These are phyloP conservation scores for Aspergillus tamarii DNA, from an alignment of 2,329 filamentous ascomycete species.

Conservation along the genomic window DNA sequence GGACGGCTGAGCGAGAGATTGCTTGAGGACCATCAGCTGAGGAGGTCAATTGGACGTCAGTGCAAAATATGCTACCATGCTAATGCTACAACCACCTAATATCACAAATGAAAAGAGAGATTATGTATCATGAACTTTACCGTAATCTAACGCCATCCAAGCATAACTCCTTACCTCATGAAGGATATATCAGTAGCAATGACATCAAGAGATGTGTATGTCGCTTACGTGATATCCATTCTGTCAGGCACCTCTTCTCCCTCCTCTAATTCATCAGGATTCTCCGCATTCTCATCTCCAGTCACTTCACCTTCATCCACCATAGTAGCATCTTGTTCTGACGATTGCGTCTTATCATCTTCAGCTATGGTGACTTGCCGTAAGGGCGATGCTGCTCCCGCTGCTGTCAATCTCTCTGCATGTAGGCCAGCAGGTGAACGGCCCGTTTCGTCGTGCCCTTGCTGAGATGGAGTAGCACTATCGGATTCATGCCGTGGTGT, in stretches of 20 bases:
- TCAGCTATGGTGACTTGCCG: constrained; percentile 38
- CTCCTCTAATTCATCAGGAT: constrained; percentile 50
- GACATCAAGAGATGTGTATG: neutral
- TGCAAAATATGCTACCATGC: constrained; percentile 2
- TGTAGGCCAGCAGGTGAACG: constrained; percentile 30
- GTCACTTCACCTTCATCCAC: constrained; percentile 53
- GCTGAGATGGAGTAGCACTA: constrained; percentile 38
- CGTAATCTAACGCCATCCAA: constrained; percentile 26
- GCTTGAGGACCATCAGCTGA: constrained; percentile 27
- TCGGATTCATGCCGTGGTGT: constrained; percentile 57
- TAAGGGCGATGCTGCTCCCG: constrained; percentile 41
- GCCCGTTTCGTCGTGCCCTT: constrained; percentile 36
- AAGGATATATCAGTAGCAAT: constrained; percentile 21
- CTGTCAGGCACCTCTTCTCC: constrained; percentile 59
- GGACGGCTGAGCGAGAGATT: constrained; percentile 43
- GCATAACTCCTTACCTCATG: constrained; percentile 33
- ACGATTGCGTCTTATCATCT: constrained; percentile 42
- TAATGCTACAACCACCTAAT: neutral
- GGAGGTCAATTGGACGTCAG: neutral
- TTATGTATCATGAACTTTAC: constrained; percentile 23
- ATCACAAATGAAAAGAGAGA: constrained; percentile 18
- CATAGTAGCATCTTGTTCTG: constrained; percentile 62
- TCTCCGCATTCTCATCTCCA: constrained; percentile 36
- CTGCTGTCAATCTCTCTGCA: constrained; percentile 36
- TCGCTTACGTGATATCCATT: constrained; percentile 64